Evolutionary conservation across 2,329 filamentous ascomycete genomes (phyloP), one percentile per base, ranked within the genome.

Genomic region (Penicillium sp.): DNA sequence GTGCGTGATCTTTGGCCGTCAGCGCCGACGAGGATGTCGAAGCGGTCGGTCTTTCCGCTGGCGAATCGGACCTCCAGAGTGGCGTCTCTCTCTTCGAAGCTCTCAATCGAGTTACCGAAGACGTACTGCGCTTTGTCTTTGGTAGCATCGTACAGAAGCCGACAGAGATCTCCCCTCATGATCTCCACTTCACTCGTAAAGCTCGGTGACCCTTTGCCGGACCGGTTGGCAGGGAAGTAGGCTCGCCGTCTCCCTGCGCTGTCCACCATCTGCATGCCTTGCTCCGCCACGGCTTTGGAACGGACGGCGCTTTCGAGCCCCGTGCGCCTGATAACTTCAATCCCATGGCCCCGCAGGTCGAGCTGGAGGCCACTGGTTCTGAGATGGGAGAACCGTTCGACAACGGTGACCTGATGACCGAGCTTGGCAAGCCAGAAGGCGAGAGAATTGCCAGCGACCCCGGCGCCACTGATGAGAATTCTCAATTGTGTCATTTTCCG

Each of bases 141-240:
- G 3, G 41, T 47, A 4, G 43, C 40, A 16, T 61, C 54, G 30
- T 74, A 67, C 0, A 80, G 41, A 2, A 79, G 49, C 1, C 50
- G 53, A 9, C 68, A 71, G 19, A 80, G 47, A 37, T 78, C 73
- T 0, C 73, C 76, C 7, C 77, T 63, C 67, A 80, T 71, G 33
- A 80, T 78, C 57, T 80, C 77, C 25, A 69, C 72, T 15, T 80
- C 76, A 0, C 63, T 67, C 0, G 73, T 74, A 16, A 76, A 63
- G 14, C 54, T 60, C 31, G 69, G 63, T 6, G 48, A 18, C 2
- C 60, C 59, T 21, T 59, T 43, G 40, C 25, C 72, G n/a, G n/a
- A n/a, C n/a, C n/a, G n/a, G n/a, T n/a, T n/a, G n/a, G n/a, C n/a
- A n/a, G n/a, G n/a, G 0, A 78, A 70, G 15, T 58, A 64, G 10